Percentiles rank a stretch among this genome's conserved stretches.
These are phyloP conservation scores for Saccharomycopsis hybrid DNA, from an alignment of 1,139 yeast genomes.

Conservation along the genomic window DNA sequence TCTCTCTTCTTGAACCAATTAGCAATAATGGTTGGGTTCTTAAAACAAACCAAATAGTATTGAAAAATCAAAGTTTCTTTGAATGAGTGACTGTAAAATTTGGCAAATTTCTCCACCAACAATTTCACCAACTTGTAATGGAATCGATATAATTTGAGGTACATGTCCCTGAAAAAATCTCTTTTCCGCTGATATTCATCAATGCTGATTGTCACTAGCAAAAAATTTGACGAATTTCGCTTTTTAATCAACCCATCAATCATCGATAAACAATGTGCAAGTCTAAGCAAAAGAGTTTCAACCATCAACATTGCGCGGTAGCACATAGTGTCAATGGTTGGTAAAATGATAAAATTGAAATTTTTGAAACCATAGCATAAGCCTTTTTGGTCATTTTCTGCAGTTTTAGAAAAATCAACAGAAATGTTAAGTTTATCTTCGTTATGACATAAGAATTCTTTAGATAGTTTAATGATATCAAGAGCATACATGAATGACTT, in stretches of 20 bases:
- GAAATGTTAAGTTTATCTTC: slow-evolving; percentile 5
- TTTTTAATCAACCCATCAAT: slow-evolving; percentile 7
- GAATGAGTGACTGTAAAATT: slow-evolving; percentile 15
- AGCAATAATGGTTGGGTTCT: slow-evolving; percentile 10
- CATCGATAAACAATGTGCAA: slow-evolving; percentile 10
- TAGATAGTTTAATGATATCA: slow-evolving; percentile 11
- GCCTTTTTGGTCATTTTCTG: slow-evolving; percentile 5
- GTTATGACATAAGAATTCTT: slow-evolving; percentile 13
- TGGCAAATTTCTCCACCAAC: slow-evolving; percentile 16
- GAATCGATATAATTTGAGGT: slow-evolving; percentile 8
- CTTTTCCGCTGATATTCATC: slow-evolving; percentile 11
- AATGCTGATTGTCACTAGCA: slow-evolving; percentile 10
- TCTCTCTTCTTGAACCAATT: slow-evolving; percentile 8
- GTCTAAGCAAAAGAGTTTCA: slow-evolving; percentile 10
- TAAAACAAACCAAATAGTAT: slow-evolving; percentile 17
- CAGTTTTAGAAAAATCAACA: slow-evolving; percentile 5
- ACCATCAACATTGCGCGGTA: slow-evolving; percentile 6
- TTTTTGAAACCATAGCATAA: slow-evolving; percentile 10
- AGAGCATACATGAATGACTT: slow-evolving; percentile 6
- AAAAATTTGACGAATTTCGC: background rate
- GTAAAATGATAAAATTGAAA: slow-evolving; percentile 17
- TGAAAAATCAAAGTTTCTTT: slow-evolving; percentile 14
- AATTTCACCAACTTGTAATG: slow-evolving; percentile 14
- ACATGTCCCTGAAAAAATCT: slow-evolving; percentile 13
- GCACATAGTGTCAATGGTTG: slow-evolving; percentile 15